Evolutionary conservation across 805 yeast genomes (phyloP).

Genomic region (Jamesozyma hellenica): DNA sequence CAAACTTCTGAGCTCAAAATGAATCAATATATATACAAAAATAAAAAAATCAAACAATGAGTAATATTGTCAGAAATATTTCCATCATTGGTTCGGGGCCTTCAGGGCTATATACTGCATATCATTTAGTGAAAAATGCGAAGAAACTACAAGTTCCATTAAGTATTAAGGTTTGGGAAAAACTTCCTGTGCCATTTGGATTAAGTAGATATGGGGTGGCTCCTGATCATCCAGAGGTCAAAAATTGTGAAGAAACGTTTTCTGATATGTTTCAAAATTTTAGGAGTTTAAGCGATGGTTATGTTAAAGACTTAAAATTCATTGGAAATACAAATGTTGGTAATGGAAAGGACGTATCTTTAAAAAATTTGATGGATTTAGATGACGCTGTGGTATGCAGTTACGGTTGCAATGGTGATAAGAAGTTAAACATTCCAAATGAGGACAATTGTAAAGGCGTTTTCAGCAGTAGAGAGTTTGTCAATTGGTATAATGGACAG

Average conservation of each 20-base stretch:
- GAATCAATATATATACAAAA: constrained; percentile 9
- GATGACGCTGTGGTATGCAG: constrained; percentile 73
- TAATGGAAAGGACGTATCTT: constrained; percentile 45
- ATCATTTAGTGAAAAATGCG: constrained; percentile 49
- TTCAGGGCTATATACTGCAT: constrained; percentile 86
- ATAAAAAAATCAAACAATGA: background rate
- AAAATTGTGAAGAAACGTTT: constrained; percentile 65
- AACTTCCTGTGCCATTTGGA: constrained; percentile 84
- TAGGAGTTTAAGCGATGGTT: constrained; percentile 18
- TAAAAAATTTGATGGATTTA: constrained; percentile 39
- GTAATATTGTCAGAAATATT: constrained; percentile 20
- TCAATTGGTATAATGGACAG: constrained; percentile 93
- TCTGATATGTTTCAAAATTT: constrained; percentile 9
- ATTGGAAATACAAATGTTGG: constrained; percentile 71
- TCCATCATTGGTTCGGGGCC: constrained; percentile 95
- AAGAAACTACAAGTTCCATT: constrained; percentile 23
- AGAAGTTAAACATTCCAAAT: constrained; percentile 48
- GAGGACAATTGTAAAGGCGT: constrained; percentile 50
- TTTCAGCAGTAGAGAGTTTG: constrained; percentile 73
- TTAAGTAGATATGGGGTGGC: constrained; percentile 93
- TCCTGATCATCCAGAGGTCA: constrained; percentile 97
- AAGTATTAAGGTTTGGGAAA: constrained; percentile 69
- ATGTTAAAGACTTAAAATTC: constrained; percentile 37
- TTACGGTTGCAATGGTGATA: constrained; percentile 67
- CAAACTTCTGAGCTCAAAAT: constrained; percentile 26